Base-by-base conservation (phyloP, 1,284 basidiomycete species). In the Puccinia triticina region DNA sequence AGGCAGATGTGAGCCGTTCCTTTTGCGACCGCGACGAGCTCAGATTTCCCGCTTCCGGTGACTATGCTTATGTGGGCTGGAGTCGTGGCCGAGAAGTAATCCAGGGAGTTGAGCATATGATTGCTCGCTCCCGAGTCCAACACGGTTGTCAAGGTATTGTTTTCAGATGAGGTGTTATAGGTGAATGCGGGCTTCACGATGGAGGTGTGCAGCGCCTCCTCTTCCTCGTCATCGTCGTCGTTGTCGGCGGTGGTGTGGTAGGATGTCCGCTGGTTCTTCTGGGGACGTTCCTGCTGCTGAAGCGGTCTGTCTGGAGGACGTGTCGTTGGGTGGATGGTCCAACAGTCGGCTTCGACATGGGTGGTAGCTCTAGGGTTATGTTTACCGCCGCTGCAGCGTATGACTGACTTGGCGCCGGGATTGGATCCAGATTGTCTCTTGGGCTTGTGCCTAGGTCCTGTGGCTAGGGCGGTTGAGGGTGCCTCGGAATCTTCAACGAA, bases 51-150 rank as follows among this genome's bases (percentile, higher is more conserved):
- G 4, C 29, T 50, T 3, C 69, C 48, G 43, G 69, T 72, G n/a
- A 11, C 3, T 50, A 72, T 72, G 7, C 10, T 48, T 3, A 50
- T 53, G 5, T 50, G 23, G 1, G 26, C 5, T n/a, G 29, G 26
- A 26, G 16, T 53, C 26, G 43, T 72, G 16, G n/a, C 10, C 8
- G 11, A 11, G 32, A 72, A n/a, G n/a, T n/a, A n/a, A n/a, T n/a
- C n/a, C n/a, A n/a, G n/a, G n/a, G n/a, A n/a, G n/a, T n/a, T n/a
- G n/a, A n/a, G n/a, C n/a, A n/a, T n/a, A n/a, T n/a, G n/a, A n/a
- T n/a, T n/a, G n/a, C n/a, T n/a, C n/a, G 69, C 69, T 3, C 69
- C 69, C 1, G 43, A 48, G n/a, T 72, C 69, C 8, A 72, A 18
- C 8, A 71, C n/a, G 29, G 40, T 43, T n/a, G n/a, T n/a, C n/a